phyloP scores from a whole-genome alignment of 2,329 filamentous ascomycete species.

The Phialocephala subalpina region DNA sequence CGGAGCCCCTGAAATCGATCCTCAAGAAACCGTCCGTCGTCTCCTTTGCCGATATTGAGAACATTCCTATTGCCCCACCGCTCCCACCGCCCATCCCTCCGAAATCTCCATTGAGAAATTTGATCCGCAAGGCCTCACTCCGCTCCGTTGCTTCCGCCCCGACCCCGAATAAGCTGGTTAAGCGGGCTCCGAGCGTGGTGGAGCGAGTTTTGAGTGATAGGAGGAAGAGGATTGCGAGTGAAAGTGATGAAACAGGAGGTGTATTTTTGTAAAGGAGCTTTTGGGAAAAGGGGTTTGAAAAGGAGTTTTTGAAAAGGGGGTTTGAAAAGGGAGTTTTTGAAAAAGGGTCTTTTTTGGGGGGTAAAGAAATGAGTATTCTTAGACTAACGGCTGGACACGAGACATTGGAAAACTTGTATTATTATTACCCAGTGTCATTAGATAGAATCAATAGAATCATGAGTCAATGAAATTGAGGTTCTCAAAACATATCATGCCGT shows the following conservation, averaged over 20 bases:
- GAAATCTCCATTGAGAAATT: slow-evolving; percentile 32
- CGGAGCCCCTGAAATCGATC: slow-evolving; percentile 37
- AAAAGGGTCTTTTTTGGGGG: too few relatives aligned
- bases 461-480: too few relatives aligned
- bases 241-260: slow-evolving; percentile 45
- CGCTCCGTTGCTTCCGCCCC: slow-evolving; percentile 29
- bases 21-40: slow-evolving; percentile 39
- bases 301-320: too few relatives aligned
- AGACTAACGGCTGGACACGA: background rate
- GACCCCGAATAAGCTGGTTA: slow-evolving; percentile 1
- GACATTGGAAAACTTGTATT: background rate
- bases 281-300: too few relatives aligned
- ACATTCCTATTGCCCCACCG: slow-evolving; percentile 29
- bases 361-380: too few relatives aligned
- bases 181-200: slow-evolving; percentile 48
- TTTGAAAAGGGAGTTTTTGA: too few relatives aligned
- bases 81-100: slow-evolving; percentile 34
- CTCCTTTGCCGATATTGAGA: slow-evolving; percentile 34
- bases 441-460: too few relatives aligned
- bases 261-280: slow-evolving; percentile 19
- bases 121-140: slow-evolving; percentile 35
- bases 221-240: slow-evolving; percentile 51
- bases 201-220: slow-evolving; percentile 61
- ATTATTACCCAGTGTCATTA: too few relatives aligned
- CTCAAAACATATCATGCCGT: too few relatives aligned